Base-by-base conservation (phyloP, 2,329 filamentous ascomycete genomes). In the Blumeria hordei region DNA sequence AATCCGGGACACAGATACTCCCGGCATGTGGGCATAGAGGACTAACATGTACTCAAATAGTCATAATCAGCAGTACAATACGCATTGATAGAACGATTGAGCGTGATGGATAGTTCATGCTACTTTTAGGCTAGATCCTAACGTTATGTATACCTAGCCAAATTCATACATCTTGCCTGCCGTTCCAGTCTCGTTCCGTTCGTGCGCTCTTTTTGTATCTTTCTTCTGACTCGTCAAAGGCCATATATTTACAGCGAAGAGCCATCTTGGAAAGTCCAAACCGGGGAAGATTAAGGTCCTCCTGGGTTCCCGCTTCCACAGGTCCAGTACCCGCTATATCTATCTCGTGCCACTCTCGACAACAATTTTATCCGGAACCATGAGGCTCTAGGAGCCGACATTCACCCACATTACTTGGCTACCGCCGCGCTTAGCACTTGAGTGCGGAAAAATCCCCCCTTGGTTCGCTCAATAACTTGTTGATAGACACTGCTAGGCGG, bases 391-490 rank as follows among this genome's bases (percentile, higher is more conserved):
- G 37, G 37, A 41, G n/a, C 11, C 37, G 11, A 41, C 6, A 9
- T 41, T 41, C 6, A 41, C n/a, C n/a, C 3, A 41, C n/a, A 41
- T 64, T 62, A 66, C 60, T 67, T 67, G 36, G 65, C 64, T 59
- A 67, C 65, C 50, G 65, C 65, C 52, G 65, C 64, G 57, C 72
- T 94, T 62, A 98, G 75, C 54, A 98, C 92, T 69, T 96, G 92
- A 60, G 92, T 98, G 67, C 92, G 75, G 79, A 98, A 98, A 78
- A 96, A 96, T 56, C 87, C 88, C 60, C 92, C 92, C 80, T 96
- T 96, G 57, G 92, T 98, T 72, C 88, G 81, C 78, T 98, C 92
- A 66, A 98, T 98, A 65, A 98, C 92, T 71, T 98, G 90, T 73
- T 95, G 90, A 72, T 98, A 96, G 62, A 98, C 90, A 60, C 88